Evolutionary conservation across 768 basidiomycete species (phyloP).

Genomic region (Lactarius sanguifluus): DNA sequence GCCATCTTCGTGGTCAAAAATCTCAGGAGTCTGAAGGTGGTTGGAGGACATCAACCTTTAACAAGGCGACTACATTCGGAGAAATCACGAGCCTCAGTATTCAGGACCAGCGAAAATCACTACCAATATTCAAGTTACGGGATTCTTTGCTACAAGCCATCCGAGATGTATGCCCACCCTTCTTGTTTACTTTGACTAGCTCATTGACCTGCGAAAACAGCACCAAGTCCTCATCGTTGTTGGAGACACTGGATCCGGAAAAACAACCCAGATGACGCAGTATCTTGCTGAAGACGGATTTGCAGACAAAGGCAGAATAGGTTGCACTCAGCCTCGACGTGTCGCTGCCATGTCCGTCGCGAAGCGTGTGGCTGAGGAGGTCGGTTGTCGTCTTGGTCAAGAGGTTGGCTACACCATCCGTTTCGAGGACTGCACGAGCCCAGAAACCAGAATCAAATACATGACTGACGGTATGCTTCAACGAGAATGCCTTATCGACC

Average conservation of each 20-base stretch:
- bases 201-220: conserved; percentile 42
- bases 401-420: conserved; percentile 99
- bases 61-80: conserved; percentile 95
- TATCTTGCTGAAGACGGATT: conserved; percentile 95
- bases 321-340: conserved; percentile 98
- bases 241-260: conserved; percentile 98
- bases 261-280: conserved; percentile 99
- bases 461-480: conserved; percentile 99
- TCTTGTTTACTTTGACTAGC: conserved; percentile 5
- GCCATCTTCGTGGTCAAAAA: conserved; percentile 78
- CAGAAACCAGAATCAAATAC: conserved; percentile 99
- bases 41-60: conserved; percentile 92
- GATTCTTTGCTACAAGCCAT: conserved; percentile 90
- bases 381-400: conserved; percentile 94
- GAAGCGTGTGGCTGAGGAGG: conserved; percentile 97
- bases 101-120: conserved; percentile 85
- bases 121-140: conserved; percentile 95
- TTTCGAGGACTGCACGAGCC: conserved; percentile 98
- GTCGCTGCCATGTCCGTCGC: conserved; percentile 99
- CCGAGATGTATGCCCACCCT: conserved; percentile 64
- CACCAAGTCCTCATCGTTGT: conserved; percentile 98
- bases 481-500: conserved; percentile 94
- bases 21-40: conserved; percentile 71
- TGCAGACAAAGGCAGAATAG: conserved; percentile 87
- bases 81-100: conserved; percentile 89